These are phyloP conservation scores for Yamadazyma spencermartinsiae DNA, from an alignment of 1,139 yeast genomes.

Conservation along the genomic window DNA sequence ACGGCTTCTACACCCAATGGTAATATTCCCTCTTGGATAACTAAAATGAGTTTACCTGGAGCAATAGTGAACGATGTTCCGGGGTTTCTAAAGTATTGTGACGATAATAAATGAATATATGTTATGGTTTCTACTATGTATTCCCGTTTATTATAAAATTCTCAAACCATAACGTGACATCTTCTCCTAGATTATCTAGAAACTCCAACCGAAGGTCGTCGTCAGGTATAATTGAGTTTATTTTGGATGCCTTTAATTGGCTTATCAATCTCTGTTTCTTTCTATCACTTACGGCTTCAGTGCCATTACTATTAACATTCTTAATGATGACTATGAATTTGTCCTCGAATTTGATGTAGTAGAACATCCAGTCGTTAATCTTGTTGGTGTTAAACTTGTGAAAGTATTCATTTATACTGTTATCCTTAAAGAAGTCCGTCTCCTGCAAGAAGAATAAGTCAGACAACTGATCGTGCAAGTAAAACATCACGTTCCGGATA, in stretches of 20 bases:
- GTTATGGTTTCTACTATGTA: conserved; percentile 11
- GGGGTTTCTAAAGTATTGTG: conserved; percentile 52
- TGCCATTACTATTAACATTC: conserved; percentile 30
- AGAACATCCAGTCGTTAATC: conserved; percentile 47
- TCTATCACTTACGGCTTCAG: conserved; percentile 1
- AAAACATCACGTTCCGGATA: conserved; percentile 32
- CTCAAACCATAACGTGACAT: conserved; percentile 45
- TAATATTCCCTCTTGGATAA: conserved; percentile 61
- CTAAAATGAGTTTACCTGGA: conserved; percentile 52
- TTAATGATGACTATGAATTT: conserved; percentile 39
- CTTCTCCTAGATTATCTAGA: conserved; percentile 46
- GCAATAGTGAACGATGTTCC: conserved; percentile 72
- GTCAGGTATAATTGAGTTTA: conserved; percentile 13
- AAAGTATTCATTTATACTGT: conserved; percentile 34
- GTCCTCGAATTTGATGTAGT: conserved; percentile 32
- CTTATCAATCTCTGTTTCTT: conserved; percentile 13
- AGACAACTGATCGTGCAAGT: conserved; percentile 42
- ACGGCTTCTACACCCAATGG: conserved; percentile 70
- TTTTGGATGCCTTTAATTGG: conserved; percentile 15
- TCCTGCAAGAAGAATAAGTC: conserved; percentile 32
- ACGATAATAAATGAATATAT: conserved; percentile 2
- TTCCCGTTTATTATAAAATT: conserved; percentile 24
- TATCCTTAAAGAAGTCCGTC: conserved; percentile 24
- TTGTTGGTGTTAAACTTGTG: conserved; percentile 45
- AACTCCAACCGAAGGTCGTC: conserved; percentile 36